Base-by-base conservation (phyloP, 2,329 filamentous ascomycete species). In the Exophiala oligosperma region DNA sequence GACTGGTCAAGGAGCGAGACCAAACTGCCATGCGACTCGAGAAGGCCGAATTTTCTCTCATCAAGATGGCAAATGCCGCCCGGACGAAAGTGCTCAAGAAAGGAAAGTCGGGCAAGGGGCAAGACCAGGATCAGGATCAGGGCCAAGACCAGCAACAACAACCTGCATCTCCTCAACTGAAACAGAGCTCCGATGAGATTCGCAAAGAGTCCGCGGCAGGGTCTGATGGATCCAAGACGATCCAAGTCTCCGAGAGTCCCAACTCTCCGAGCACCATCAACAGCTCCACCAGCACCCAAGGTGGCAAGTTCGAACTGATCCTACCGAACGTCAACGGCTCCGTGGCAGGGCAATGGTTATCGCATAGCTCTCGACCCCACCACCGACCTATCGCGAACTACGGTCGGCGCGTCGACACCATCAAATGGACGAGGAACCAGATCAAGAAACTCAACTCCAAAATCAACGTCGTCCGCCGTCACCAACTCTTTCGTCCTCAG, bases 31-130 rank as follows among this genome's bases (percentile, higher is more conserved):
- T 88, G 74, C 85, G 87, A 55, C 79, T 97, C 4, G 93, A 97
- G 71, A 85, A 82, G 61, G 90, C 92, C 17, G 92, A 97, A 75
- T 87, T 94, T 17, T 87, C 87, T 65, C 80, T 96, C 3, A 90
- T 97, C 68, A 90, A 87, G 69, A 79, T 84, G 37, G 90, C 89
- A 40, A 93, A 95, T 72, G 83, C 81, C 37, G 83, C 83, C 41
- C 85, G 88, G 47, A 69, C 84, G 49, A 90, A 90, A 73, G 79
- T 80, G 0, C 72, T 83, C 5, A 50, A 58, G 46, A 58, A 60
- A 28, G 24, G 35, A n/a, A 41, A 53, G 28, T 26, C 32, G 12
- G 56, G 50, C 2, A 80, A 88, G 57, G 85, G 90, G 12, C 79
- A 87, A 21, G 75, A 79, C 17, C 38, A 14, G 43, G 89, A 92